phyloP scores from a whole-genome alignment of 2,329 filamentous ascomycete species.

The Fusarium dimerum region DNA sequence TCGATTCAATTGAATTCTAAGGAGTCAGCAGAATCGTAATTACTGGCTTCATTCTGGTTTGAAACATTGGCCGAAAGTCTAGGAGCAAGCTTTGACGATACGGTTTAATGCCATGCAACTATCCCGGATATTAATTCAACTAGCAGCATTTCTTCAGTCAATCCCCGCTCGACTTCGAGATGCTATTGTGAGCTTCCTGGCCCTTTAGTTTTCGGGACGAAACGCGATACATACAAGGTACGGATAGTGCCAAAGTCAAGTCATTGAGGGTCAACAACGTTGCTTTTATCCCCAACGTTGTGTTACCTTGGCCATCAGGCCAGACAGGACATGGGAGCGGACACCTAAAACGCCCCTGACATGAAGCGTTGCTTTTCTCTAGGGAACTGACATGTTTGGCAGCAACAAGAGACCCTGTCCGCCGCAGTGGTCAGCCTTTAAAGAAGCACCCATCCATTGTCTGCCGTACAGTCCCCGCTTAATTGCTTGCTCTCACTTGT shows the following conservation, averaged over 20 bases:
- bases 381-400: slow-evolving; percentile 1
- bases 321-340: not conserved
- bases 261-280: not conserved
- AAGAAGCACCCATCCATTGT: slow-evolving; percentile 7
- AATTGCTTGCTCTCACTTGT: slow-evolving; percentile 1
- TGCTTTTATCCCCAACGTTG: not conserved
- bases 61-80: slow-evolving; percentile 7
- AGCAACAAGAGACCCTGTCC: slow-evolving; percentile 1
- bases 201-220: not conserved
- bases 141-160: slow-evolving; percentile 16
- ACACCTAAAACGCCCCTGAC: not conserved
- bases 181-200: slow-evolving; percentile 17
- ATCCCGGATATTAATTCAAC: slow-evolving; percentile 19
- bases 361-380: not conserved
- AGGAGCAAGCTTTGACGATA: slow-evolving; percentile 5
- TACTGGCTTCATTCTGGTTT: slow-evolving; percentile 4
- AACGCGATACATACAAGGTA: too few species aligned
- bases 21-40: not conserved
- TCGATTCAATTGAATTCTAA: too few species aligned
- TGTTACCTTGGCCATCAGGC: slow-evolving; percentile 1
- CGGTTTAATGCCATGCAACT: slow-evolving; percentile 25
- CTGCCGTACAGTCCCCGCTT: slow-evolving; percentile 3
- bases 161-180: slow-evolving; percentile 15
- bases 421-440: not conserved
- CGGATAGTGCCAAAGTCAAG: slow-evolving; percentile 2